phyloP scores from a whole-genome alignment of 176 grass and related monocot genomes.

The Oryza glumipatula region DNA sequence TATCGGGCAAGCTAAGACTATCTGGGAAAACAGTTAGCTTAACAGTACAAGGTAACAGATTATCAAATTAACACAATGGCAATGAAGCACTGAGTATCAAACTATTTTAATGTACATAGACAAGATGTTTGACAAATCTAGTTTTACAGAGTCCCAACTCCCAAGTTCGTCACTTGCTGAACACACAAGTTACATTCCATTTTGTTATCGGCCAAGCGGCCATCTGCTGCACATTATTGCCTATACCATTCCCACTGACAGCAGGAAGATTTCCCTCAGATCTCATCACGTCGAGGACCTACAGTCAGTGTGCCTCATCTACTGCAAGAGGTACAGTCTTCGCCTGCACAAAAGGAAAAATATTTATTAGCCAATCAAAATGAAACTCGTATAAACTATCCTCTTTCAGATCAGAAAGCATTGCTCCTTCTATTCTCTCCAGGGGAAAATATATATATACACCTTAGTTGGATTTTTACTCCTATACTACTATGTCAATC shows the following conservation, averaged over 20 bases:
- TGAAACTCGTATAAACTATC: not conserved
- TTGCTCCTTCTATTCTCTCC: not conserved
- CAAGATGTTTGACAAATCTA: constrained; percentile 31
- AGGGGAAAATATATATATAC: not conserved
- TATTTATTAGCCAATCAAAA: constrained; percentile 13
- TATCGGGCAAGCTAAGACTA: too few species aligned
- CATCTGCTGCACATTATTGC: constrained; percentile 1
- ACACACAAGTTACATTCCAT: not conserved
- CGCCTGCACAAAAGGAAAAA: constrained; percentile 40
- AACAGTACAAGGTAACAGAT: not conserved
- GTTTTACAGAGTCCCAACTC: not conserved
- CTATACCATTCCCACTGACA: not conserved
- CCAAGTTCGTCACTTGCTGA: not conserved
- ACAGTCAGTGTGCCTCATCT: constrained; percentile 52
- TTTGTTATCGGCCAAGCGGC: constrained; percentile 6
- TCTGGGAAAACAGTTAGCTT: not conserved
- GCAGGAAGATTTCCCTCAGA: not conserved
- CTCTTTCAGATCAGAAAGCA: not conserved
- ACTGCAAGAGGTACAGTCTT: constrained; percentile 78
- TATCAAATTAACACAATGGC: not conserved
- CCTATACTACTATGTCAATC: not conserved
- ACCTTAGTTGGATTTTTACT: not conserved
- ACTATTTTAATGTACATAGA: constrained; percentile 14
- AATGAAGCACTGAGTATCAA: not conserved
- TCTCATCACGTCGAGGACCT: not conserved